Percentiles rank a stretch among this genome's conserved stretches.
These are phyloP conservation scores for Bacidia gigantensis DNA, from an alignment of 495 filamentous ascomycete species.

Conservation along the genomic window DNA sequence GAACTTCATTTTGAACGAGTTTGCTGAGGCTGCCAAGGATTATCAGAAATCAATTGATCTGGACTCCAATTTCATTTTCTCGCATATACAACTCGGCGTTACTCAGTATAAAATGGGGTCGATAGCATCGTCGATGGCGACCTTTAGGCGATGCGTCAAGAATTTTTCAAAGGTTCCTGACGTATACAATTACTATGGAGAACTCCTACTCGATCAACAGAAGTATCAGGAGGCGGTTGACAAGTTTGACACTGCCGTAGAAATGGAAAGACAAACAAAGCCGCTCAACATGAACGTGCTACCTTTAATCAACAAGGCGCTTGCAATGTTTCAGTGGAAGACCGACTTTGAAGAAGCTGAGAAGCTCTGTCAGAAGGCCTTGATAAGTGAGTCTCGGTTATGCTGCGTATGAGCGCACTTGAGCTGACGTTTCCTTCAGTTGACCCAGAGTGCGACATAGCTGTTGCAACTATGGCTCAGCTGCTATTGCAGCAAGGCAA, in stretches of 20 bases:
- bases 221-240: conserved; percentile 92
- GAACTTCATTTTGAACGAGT: conserved; percentile 93
- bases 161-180: conserved; percentile 93
- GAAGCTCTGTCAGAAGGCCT: conserved; percentile 88
- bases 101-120: conserved; percentile 99
- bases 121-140: conserved; percentile 94
- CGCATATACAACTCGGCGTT: conserved; percentile 97
- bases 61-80: conserved; percentile 92
- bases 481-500: conserved; percentile 96
- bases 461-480: conserved; percentile 97
- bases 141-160: conserved; percentile 94
- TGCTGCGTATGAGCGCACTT: not conserved
- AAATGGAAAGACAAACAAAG: conserved; percentile 92
- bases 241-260: conserved; percentile 94
- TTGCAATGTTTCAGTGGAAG: conserved; percentile 96
- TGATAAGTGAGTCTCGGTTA: conserved; percentile 62
- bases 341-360: conserved; percentile 90
- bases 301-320: conserved; percentile 94
- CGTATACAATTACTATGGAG: conserved; percentile 99
- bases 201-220: conserved; percentile 92
- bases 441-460: conserved; percentile 97
- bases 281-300: conserved; percentile 93
- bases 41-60: conserved; percentile 99
- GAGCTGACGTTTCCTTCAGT: conserved; percentile 39
- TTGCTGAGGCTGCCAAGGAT: conserved; percentile 85